Base-by-base conservation (phyloP, 1,284 basidiomycete genomes). In the Austroboletus olivaceoglutinosus region DNA sequence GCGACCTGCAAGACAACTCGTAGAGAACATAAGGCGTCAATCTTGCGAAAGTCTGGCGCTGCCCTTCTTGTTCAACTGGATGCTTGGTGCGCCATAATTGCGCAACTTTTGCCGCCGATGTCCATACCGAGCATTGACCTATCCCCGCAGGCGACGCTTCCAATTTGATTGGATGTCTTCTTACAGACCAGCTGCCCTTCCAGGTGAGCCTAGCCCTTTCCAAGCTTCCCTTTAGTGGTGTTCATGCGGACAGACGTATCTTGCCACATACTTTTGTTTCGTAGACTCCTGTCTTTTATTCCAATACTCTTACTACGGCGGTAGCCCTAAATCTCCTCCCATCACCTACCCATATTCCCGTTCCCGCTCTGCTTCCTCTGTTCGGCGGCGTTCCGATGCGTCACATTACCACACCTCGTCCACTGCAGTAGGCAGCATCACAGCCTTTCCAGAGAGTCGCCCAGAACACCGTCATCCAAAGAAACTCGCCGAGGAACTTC, bases 151-250 rank as follows among this genome's bases (percentile, higher is more conserved):
- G 94, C 49, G 94, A 97, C 70, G 72, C 88, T 30, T 93, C 93
- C 22, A 97, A 97, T 68, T 77, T 97, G 34, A 71, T 96, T 58
- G 91, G 93, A 13, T 96, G 94, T 69, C 70, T 97, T 54, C 76
- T 98, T 47, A 97, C 94, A 1, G 79, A 88, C 61, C 94, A 97
- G 64, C 78, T 97, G n/a, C 92, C 92, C 13, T 97, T 98, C 70
- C 93, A 95, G 72, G 92, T 91, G 65, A 61, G 80, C 12, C 27
- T 29, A 12, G n/a, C 25, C 38, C 47, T 44, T 53, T 51, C 42
- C 51, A 23, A 37, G 30, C 45, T 7, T 7, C 18, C 29, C 36
- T 6, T 41, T 21, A 36, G 52, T 29, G 22, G 13, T 53, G 15
- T 48, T 38, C 21, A 31, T 29, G 15, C 50, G n/a, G 15, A 25